These are phyloP conservation scores for Ustilago cynodontis DNA, from an alignment of 1,284 basidiomycete genomes.

Conservation along the genomic window DNA sequence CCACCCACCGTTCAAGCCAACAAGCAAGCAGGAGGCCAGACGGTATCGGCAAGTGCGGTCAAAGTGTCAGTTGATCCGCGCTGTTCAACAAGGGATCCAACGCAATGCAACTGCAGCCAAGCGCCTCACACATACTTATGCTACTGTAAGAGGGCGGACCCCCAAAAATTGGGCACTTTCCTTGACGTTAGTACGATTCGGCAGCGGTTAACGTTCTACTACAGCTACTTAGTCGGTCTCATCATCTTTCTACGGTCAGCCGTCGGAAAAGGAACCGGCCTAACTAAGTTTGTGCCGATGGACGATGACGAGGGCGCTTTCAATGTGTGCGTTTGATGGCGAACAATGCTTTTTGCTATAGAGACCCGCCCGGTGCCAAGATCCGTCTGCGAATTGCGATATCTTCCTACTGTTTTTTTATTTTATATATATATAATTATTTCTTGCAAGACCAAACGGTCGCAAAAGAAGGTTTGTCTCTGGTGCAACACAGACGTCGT, in stretches of 20 bases:
- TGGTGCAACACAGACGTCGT: not conserved
- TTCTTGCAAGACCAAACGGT: not conserved
- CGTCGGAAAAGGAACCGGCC: not conserved
- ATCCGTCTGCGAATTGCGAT: not conserved
- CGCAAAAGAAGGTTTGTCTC: not conserved
- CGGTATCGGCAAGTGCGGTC: not conserved
- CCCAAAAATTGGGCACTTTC: slow-evolving; percentile 5
- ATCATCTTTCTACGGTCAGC: not conserved
- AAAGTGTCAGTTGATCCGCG: slow-evolving; percentile 8
- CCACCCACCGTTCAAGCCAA: too few relatives aligned
- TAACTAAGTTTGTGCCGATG: slow-evolving; percentile 2
- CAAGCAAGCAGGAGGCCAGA: not conserved
- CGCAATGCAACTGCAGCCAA: slow-evolving; percentile 6
- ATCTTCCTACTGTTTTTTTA: too few relatives aligned
- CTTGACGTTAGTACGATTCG: not conserved
- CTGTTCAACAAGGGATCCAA: slow-evolving; percentile 14
- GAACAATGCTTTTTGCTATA: not conserved
- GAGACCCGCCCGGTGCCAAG: not conserved
- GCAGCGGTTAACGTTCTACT: not conserved
- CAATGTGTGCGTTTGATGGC: not conserved
- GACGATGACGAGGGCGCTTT: slow-evolving; percentile 1
- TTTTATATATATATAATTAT: too few relatives aligned
- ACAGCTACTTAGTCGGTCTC: not conserved
- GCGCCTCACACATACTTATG: slow-evolving; percentile 10
- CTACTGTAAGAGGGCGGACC: slow-evolving; percentile 15